These are phyloP conservation scores for Venturia oleaginea DNA, from an alignment of 2,329 filamentous ascomycete genomes.

Conservation along the genomic window DNA sequence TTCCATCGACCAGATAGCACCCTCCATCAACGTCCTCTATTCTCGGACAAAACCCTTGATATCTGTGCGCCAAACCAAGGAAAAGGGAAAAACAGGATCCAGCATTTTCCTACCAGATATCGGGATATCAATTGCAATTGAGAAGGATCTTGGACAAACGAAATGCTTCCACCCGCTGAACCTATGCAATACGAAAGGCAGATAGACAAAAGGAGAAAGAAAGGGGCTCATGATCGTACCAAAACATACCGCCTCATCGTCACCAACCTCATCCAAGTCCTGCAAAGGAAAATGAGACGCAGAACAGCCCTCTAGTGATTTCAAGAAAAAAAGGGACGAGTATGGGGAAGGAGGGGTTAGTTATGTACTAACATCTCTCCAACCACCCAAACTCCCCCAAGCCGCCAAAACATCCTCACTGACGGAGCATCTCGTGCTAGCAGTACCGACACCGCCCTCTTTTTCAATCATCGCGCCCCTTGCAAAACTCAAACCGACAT, in stretches of 20 bases:
- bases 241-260: not conserved
- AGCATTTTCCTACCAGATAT: not conserved
- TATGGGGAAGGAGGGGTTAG: not conserved
- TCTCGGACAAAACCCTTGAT: too few relatives aligned
- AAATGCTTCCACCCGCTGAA: not conserved
- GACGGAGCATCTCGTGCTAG: conserved; percentile 27
- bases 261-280: not conserved
- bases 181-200: not conserved
- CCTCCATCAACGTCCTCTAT: too few relatives aligned
- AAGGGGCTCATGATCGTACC: not conserved
- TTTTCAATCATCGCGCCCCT: conserved; percentile 15
- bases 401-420: conserved; percentile 39
- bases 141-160: not conserved
- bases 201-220: not conserved
- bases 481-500: not conserved
- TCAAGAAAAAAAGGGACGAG: not conserved
- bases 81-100: not conserved
- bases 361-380: conserved; percentile 13
- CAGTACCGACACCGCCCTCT: conserved; percentile 7
- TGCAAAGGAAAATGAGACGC: not conserved
- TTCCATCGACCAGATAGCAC: too few relatives aligned
- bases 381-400: conserved; percentile 38
- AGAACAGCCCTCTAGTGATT: too few relatives aligned
- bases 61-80: not conserved
- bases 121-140: not conserved